Conservation (phyloP, 345 rosid genomes). For the Citrus glauca region DNA sequence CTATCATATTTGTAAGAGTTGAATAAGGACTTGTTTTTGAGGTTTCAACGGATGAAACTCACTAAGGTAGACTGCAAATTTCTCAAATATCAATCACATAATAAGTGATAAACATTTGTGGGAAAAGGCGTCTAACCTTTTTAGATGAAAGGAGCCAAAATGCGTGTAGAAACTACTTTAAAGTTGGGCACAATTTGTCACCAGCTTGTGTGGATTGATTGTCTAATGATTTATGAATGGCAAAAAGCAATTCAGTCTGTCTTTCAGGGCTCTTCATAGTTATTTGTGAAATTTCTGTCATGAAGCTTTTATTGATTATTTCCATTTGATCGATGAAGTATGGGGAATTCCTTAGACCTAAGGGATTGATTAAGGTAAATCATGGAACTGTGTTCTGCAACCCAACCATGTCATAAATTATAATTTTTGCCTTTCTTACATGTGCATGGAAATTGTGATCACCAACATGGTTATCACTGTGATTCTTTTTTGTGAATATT, state of each 20-base stretch:
- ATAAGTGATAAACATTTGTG: neutral
- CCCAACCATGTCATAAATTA: neutral
- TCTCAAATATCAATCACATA: neutral
- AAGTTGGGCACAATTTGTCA: neutral
- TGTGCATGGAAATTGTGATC: neutral
- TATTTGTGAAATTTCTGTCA: neutral
- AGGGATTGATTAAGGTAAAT: neutral
- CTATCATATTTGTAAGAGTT: neutral
- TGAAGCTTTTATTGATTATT: neutral
- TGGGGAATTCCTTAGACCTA: neutral
- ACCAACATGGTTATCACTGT: neutral
- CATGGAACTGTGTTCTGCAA: neutral
- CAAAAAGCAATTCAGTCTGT: neutral
- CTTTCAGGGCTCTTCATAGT: neutral
- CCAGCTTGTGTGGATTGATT: neutral
- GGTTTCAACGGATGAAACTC: neutral
- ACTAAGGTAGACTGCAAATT: neutral
- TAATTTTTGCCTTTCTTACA: neutral
- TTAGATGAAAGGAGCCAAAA: neutral
- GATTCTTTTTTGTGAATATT: neutral
- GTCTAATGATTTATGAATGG: no score
- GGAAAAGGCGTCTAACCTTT: neutral
- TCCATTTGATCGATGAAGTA: neutral
- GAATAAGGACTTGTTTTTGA: neutral
- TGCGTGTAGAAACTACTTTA: neutral